Evolutionary conservation across 176 grass and related monocot species (phyloP).

Genomic region (Raddia distichophylla): DNA sequence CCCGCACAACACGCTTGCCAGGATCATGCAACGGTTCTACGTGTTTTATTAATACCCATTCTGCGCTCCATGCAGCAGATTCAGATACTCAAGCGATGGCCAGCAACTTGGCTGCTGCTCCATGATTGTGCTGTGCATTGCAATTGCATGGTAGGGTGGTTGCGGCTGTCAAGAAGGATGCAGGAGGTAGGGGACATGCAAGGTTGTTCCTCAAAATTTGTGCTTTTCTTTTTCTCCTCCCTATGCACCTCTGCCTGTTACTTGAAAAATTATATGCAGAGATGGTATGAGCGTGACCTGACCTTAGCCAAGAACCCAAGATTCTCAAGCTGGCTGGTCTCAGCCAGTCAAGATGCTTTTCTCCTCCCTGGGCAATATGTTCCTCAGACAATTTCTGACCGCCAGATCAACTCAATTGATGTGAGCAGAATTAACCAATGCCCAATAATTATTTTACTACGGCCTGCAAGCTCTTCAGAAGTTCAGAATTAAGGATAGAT

Average conservation of each 20-base stretch:
- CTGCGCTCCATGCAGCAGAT: constrained; percentile 3
- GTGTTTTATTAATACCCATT: constrained; percentile 16
- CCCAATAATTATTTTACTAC: neutral
- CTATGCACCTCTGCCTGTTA: neutral
- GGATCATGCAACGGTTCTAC: neutral
- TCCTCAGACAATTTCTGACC: neutral
- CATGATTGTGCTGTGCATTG: constrained; percentile 8
- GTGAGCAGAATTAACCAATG: neutral
- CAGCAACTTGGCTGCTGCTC: neutral
- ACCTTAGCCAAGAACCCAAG: constrained; percentile 8
- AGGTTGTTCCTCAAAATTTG: neutral
- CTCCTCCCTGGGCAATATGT: neutral
- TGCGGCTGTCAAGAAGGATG: constrained; percentile 22
- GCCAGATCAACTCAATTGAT: neutral
- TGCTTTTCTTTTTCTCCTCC: neutral
- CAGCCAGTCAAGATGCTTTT: constrained; percentile 23
- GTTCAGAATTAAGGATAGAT: too few relatives aligned
- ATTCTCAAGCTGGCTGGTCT: constrained; percentile 23
- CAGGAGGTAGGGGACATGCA: constrained; percentile 19
- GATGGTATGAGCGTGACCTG: neutral
- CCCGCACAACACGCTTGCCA: neutral
- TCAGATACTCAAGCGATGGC: neutral
- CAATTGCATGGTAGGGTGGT: constrained; percentile 4
- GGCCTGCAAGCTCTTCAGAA: neutral
- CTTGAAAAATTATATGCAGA: neutral